Base-by-base conservation (phyloP, 805 yeast genomes). In the Myxozyma geophila region DNA sequence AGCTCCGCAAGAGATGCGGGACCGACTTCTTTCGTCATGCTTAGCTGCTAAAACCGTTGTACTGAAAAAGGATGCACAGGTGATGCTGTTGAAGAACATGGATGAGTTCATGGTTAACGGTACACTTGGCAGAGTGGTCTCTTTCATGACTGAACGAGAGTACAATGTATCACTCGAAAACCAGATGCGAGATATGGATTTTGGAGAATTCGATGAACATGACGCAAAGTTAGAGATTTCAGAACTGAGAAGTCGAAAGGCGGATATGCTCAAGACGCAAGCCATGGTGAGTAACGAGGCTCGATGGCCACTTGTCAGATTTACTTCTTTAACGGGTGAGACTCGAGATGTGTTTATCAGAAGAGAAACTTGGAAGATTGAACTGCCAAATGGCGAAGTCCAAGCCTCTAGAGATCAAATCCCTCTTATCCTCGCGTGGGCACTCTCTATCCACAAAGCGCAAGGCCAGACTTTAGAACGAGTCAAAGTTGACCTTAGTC, bases 351-450 rank as follows among this genome's bases (percentile, higher is more conserved):
- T 90, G 0, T 75, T 92, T 12, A 88, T 92, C 2, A 88, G 86
- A 66, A 91, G 92, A 0, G 98, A 93, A 73, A 80, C 80, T 13
- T 93, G 97, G 91, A 82, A 81, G 0, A 79, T 90, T 23, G 93
- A 87, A 67, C 96, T 91, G 74, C 91, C 88, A 57, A 77, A 81
- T 28, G 90, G 88, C 21, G 80, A 80, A 8, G 84, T 87, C 0
- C 69, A 90, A 13, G 96, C 90, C 0, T 80, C 88, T 1, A 80
- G 98, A 70, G 79, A 81, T 0, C 99, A 95, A 72, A 70, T 95
- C 1, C 99, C 99, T 0, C 77, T 95, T 58, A 86, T 93, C 70
- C 78, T 92, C n/a, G 96, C 99, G 0, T 95, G 98, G 98, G 92
- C 99, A 0, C 76, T 95, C 50, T 92, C 98, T 0, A 92, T 95